A percentile compares a stretch with the other conserved stretches of the same genome.
phyloP scores from a whole-genome alignment of 2,329 filamentous ascomycete genomes.

The Thelonectria olida region DNA sequence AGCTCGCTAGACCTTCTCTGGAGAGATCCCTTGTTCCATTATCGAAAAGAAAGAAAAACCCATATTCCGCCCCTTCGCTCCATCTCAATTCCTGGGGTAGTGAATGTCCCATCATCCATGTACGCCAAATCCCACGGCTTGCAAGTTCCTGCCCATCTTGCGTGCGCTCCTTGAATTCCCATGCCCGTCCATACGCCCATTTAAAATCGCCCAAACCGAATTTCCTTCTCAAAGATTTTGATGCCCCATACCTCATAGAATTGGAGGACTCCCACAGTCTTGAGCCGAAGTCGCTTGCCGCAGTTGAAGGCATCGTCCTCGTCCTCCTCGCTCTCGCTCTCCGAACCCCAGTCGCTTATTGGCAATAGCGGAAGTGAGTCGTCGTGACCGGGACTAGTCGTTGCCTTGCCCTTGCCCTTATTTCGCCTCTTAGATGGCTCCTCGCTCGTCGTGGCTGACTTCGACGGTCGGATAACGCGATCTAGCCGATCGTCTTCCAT shows the following conservation, averaged over 20 bases:
- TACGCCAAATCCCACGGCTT: neutral
- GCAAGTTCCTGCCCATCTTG: constrained; percentile 14
- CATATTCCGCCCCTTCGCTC: neutral
- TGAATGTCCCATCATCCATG: neutral
- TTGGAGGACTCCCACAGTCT: constrained; percentile 48
- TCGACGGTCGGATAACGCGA: constrained; percentile 55
- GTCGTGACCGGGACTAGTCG: constrained; percentile 19
- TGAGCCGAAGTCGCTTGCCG: constrained; percentile 46
- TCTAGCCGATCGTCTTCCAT: constrained; percentile 62
- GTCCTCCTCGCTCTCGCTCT: constrained; percentile 47
- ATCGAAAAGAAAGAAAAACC: neutral
- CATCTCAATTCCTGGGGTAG: neutral
- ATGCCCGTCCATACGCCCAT: neutral
- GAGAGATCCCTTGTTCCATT: too few relatives aligned
- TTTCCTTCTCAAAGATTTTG: constrained; percentile 67
- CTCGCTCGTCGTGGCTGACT: constrained; percentile 40
- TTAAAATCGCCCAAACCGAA: constrained; percentile 50
- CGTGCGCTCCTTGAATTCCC: neutral
- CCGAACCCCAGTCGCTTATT: constrained; percentile 40
- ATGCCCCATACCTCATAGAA: constrained; percentile 57
- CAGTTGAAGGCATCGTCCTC: constrained; percentile 43
- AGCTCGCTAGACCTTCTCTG: neutral
- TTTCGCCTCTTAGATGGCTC: constrained; percentile 40
- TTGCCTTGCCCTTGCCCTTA: constrained; percentile 49
- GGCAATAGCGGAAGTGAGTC: constrained; percentile 42